Evolutionary conservation across 2,329 filamentous ascomycete genomes (phyloP).

Genomic region (Furcasterigmium furcatum): DNA sequence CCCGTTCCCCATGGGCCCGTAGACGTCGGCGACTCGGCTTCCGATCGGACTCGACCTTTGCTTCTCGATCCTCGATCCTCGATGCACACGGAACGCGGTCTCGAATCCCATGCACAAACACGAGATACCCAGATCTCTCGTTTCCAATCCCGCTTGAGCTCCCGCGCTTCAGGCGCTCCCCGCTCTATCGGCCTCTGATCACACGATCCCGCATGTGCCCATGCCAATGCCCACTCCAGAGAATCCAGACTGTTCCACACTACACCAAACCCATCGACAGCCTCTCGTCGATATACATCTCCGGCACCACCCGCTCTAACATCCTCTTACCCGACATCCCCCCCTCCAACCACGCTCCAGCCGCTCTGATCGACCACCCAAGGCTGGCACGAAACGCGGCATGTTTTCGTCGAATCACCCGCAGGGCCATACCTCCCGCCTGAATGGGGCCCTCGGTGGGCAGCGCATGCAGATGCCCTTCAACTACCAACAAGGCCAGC

Average conservation of each 20-base stretch:
- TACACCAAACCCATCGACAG: slow-evolving; percentile 35
- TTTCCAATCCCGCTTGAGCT: slow-evolving; percentile 26
- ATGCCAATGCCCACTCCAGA: slow-evolving; percentile 63
- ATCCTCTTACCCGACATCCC: slow-evolving; percentile 24
- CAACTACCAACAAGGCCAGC: slow-evolving; percentile 61
- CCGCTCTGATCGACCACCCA: slow-evolving; percentile 33
- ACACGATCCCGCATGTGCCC: slow-evolving; percentile 2
- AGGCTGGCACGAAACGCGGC: slow-evolving; percentile 28
- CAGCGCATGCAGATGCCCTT: slow-evolving; percentile 64
- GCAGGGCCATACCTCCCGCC: slow-evolving; percentile 70
- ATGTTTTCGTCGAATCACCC: slow-evolving; percentile 76
- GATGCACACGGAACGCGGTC: slow-evolving; percentile 13
- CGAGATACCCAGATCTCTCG: slow-evolving; percentile 27
- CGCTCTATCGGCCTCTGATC: slow-evolving; percentile 9
- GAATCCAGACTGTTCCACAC: no score
- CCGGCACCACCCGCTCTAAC: no score
- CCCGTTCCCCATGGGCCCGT: no score
- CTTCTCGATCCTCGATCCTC: slow-evolving; percentile 2
- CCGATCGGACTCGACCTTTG: neutral
- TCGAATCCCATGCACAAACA: slow-evolving; percentile 34
- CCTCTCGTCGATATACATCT: no score
- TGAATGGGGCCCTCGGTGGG: slow-evolving; percentile 63
- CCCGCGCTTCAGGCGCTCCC: slow-evolving; percentile 10
- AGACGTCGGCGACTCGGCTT: no score
- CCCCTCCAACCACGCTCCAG: slow-evolving; percentile 10